These are phyloP conservation scores for Microbotryum silenes-acaulis DNA, from an alignment of 1,284 basidiomycete genomes.

Conservation along the genomic window DNA sequence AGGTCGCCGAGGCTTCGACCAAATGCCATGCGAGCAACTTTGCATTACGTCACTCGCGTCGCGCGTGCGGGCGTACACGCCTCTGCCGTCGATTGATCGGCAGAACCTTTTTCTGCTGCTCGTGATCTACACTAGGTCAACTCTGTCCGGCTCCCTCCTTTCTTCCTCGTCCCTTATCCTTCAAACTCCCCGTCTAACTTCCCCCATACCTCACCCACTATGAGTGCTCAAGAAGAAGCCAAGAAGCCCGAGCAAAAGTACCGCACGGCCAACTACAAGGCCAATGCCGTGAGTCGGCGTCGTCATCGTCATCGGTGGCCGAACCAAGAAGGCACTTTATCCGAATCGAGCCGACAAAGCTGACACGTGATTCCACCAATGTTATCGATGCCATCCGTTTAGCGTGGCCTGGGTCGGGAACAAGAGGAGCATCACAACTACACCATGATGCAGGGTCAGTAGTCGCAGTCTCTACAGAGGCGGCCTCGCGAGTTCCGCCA, in stretches of 20 bases:
- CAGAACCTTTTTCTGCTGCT: too few relatives aligned
- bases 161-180: too few relatives aligned
- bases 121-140: too few relatives aligned
- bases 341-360: too few relatives aligned
- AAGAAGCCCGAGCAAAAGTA: constrained; percentile 7
- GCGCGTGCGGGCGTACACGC: too few relatives aligned
- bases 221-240: background rate
- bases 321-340: background rate
- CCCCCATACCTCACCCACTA: background rate
- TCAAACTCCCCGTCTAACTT: too few relatives aligned
- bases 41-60: too few relatives aligned
- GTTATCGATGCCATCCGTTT: background rate
- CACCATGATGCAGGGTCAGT: constrained; percentile 20
- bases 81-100: too few relatives aligned
- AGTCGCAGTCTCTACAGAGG: background rate
- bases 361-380: background rate
- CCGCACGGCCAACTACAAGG: constrained; percentile 14
- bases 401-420: constrained; percentile 26
- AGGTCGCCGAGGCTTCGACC: too few relatives aligned
- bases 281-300: constrained; percentile 17
- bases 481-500: background rate
- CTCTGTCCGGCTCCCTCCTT: too few relatives aligned
- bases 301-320: background rate
- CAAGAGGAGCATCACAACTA: constrained; percentile 19
- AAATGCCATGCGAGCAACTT: too few relatives aligned